Base-by-base conservation (phyloP, 208 protist species). In the Blastocrithidia nonstop region DNA sequence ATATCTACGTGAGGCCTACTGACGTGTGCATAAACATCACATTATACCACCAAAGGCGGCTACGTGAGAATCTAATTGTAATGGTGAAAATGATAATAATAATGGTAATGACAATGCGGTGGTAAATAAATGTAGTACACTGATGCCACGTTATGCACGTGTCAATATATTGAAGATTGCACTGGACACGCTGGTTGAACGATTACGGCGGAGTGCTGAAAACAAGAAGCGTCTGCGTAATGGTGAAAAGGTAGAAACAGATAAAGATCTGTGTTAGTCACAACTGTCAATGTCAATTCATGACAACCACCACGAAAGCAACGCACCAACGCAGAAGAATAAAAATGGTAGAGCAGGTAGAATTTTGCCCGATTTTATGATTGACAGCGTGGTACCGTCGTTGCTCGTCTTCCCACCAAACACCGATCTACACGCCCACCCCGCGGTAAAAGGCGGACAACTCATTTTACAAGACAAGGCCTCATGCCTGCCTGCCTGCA, bases 381-480 rank as follows among this genome's bases (percentile, higher is more conserved):
- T 56, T 2, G 85, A 89, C 51, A 61, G 77, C 0, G 46, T 86
- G 8, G 58, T 89, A 19, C 85, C 85, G 7, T 55, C 63, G 8
- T 54, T 94, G 38, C 61, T 91, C 3, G 77, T 94, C 0, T 91
- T 94, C 32, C 85, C 85, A 3, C 64, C 75, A 0, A 71, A 76
- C 42, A 90, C 85, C 1, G 78, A 90, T 43, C 59, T 94, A 11
- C 80, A 90, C 61, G 79, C 77, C 0, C 78, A 90, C 67, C 74
- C 78, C 0, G 74, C 77, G 8, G 80, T 94, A 26, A 73, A 82
- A 6, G 72, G 72, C 27, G 74, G 78, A 6, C 70, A 90, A 65
- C 63, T 94, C 16, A 65, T 95, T 20, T 55, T 94, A 15, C 88
- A 95, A 54, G 86, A 94, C 47, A 71, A 82, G 24, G 77, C 85